These are phyloP conservation scores for Phytophthora kernoviae DNA, from an alignment of 352 stramenopile genomes.

Conservation along the genomic window DNA sequence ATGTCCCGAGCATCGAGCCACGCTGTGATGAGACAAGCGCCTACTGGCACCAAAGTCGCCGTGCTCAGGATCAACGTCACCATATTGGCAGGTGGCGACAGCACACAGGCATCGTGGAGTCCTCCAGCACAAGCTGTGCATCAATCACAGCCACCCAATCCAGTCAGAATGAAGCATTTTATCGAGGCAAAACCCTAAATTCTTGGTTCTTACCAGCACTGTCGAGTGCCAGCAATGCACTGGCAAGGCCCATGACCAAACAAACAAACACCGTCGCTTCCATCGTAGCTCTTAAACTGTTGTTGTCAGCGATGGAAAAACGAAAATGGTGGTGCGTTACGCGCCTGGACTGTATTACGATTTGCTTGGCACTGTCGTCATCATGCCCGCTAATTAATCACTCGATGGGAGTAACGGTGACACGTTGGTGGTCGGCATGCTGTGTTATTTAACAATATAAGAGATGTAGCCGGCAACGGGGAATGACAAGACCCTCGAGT, in stretches of 20 bases:
- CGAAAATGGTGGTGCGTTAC: too few relatives aligned
- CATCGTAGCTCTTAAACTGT: constrained; percentile 26
- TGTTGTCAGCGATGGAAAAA: neutral
- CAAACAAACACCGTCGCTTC: constrained; percentile 59
- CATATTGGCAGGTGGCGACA: constrained; percentile 53
- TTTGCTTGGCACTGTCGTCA: too few relatives aligned
- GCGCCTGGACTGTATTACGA: too few relatives aligned
- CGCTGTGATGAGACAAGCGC: constrained; percentile 38
- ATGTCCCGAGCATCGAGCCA: constrained; percentile 36
- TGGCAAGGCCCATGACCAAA: constrained; percentile 41
- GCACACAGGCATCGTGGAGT: constrained; percentile 42
- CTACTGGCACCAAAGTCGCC: constrained; percentile 50
- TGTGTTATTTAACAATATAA: too few relatives aligned
- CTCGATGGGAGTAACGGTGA: too few relatives aligned
- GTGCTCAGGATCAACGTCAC: constrained; percentile 64
- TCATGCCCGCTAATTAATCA: too few relatives aligned
- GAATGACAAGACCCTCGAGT: neutral
- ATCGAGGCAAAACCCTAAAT: too few relatives aligned
- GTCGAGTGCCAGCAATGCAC: constrained; percentile 42
- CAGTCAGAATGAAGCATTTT: neutral
- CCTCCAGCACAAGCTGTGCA: constrained; percentile 37
- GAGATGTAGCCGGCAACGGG: neutral
- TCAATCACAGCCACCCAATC: neutral
- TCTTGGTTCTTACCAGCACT: constrained; percentile 40
- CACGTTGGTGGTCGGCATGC: neutral